Conservation (phyloP, 1,139 yeast species). For the Blastobotrys arbuscula region DNA sequence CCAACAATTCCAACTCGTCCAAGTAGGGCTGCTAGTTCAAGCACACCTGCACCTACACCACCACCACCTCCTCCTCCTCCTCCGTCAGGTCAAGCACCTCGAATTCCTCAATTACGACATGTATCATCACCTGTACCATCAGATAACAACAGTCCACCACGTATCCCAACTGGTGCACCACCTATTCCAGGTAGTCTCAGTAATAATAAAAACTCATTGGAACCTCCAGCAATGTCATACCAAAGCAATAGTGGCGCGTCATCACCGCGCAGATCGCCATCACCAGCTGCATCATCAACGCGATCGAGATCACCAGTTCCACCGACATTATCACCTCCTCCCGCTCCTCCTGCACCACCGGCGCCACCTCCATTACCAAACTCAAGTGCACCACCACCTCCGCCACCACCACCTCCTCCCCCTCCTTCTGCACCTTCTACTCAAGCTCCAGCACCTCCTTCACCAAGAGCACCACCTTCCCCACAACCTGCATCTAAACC, state of each 20-base stretch:
- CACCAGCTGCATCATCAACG: slow-evolving; percentile 23
- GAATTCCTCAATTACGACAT: slow-evolving; percentile 17
- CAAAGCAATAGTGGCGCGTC: slow-evolving; percentile 24
- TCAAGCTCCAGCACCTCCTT: slow-evolving; percentile 21
- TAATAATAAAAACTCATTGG: slow-evolving; percentile 11
- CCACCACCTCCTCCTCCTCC: slow-evolving; percentile 22
- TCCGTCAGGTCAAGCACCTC: slow-evolving; percentile 21
- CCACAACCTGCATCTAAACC: slow-evolving; percentile 28
- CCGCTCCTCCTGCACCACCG: slow-evolving; percentile 30
- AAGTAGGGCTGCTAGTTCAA: neutral
- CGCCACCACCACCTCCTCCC: slow-evolving; percentile 29
- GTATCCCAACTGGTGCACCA: slow-evolving; percentile 22
- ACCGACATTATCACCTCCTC: slow-evolving; percentile 22
- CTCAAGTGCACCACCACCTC: slow-evolving; percentile 24
- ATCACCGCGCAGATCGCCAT: slow-evolving; percentile 20
- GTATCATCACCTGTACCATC: slow-evolving; percentile 20
- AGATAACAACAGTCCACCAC: slow-evolving; percentile 15
- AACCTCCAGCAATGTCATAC: slow-evolving; percentile 20
- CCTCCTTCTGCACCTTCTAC: slow-evolving; percentile 29
- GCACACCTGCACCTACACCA: slow-evolving; percentile 14
- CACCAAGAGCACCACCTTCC: slow-evolving; percentile 30
- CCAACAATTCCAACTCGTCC: slow-evolving; percentile 10
- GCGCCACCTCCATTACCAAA: slow-evolving; percentile 21
- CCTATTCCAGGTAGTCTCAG: slow-evolving; percentile 13
- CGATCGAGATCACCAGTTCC: slow-evolving; percentile 18